Base-by-base conservation (phyloP, 805 yeast species). In the Blastobotrys chiropterorum region DNA sequence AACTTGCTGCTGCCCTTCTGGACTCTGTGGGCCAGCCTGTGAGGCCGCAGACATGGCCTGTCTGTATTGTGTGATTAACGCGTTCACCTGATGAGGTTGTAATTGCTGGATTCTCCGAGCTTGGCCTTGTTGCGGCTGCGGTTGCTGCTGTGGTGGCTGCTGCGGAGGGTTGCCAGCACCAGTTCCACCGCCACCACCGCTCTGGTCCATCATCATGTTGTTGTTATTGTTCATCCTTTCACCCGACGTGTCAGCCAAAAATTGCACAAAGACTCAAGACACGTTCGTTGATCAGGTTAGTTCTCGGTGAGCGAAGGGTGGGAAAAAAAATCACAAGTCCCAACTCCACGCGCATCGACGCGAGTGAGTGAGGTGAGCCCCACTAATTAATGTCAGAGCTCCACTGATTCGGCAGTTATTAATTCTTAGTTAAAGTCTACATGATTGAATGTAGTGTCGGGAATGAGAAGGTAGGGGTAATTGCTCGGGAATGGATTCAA, bases 1-100 rank as follows among this genome's bases (percentile, higher is more conserved):
- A 17, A 60, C 53, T 43, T 64, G 69, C 46, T 45, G 50, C 54
- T 55, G 61, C 7, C 68, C 71, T 50, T 67, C 67, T 2, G 60
- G 62, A 30, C 66, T 57, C 38, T 61, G 62, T 16, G 61, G 58
- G 8, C 67, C 67, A 13, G 43, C 50, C 48, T 54, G 58, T 50
- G 51, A 46, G 3, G 60, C 64, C 19, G 56, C 59, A 49, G 57
- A 57, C 53, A 63, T 51, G 47, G 59, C 69, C 41, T 49, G 52
- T 46, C 61, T 66, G 54, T 67, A 64, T 56, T 64, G 66, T 47
- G 46, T 59, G 46, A 66, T 53, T 41, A 66, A 55, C 45, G 53
- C 58, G 40, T 58, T 57, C n/a, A 67, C 51, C 44, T 63, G 66
- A 51, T 53, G 57, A 3, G 61, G 61, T 31, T 52, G 53, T 16